Evolutionary conservation across 805 yeast genomes (phyloP), one percentile per base, ranked within the genome.

Genomic region (Lipomyces mesembrius): DNA sequence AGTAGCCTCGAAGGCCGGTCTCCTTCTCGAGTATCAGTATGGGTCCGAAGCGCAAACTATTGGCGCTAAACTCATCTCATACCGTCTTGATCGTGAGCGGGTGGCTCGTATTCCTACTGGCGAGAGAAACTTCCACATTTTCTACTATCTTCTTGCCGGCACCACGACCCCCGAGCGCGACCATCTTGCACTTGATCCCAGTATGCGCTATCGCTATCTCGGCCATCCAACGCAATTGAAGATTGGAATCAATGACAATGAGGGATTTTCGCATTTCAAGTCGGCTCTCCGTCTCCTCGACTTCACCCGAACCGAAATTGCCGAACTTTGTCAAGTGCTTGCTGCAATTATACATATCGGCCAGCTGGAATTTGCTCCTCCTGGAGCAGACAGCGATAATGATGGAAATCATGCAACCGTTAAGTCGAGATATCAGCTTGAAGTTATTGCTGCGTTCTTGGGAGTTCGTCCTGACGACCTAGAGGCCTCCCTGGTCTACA

Each of bases 61-160:
- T 49, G 88, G 89, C 5, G 85, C 87, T 32, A 81, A 83, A 61
- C 78, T 86, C 32, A 82, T 84, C 68, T 85, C 85, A 72, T 86
- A 85, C 71, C 79, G 87, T 22, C 79, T 86, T 37, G 88, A 86
- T 69, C 81, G 86, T 62, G 80, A 85, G 14, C 79, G 88, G 57
- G 85, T 85, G 43, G 83, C 86, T 14, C 75, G 78, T 51, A 86
- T 84, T 56, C 82, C 84, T 49, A 74, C 79, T 4, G 78, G 81
- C 43, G 89, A 86, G 76, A 79, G 89, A 61, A 86, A 86, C 75
- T 86, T 83, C 75, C 88, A 86, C 71, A 82, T 85, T 2, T 85
- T 86, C 71, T 86, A 86, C 74, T 86, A 84, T 72, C 80, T 86
- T 62, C 76, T 86, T 22, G 81, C 82, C 63, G 88, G 88, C 1